phyloP scores from a whole-genome alignment of 768 basidiomycete species.

The Boletellus ananas region DNA sequence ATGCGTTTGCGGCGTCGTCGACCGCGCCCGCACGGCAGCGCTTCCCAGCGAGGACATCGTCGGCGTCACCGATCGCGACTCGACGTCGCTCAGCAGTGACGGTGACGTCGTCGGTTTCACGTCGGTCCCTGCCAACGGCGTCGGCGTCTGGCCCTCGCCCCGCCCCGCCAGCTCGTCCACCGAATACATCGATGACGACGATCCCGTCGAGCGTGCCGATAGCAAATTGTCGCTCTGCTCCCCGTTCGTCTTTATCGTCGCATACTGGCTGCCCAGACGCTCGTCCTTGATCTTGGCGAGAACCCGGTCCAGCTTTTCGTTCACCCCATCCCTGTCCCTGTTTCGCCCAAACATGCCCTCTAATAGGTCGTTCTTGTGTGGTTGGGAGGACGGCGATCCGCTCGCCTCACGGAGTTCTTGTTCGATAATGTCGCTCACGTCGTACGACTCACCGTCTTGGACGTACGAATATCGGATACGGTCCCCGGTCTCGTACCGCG shows the following conservation, averaged over 20 bases:
- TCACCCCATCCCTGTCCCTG: conserved; percentile 57
- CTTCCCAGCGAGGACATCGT: conserved; percentile 14
- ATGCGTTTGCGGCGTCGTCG: conserved; percentile 21
- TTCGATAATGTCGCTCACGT: conserved; percentile 91
- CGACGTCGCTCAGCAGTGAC: conserved; percentile 10
- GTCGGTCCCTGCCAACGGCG: conserved; percentile 17
- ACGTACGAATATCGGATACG: conserved; percentile 92
- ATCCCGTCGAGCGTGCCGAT: conserved; percentile 26
- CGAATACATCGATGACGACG: conserved; percentile 57
- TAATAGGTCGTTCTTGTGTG: conserved; percentile 55
- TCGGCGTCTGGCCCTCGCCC: conserved; percentile 29
- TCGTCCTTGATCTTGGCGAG: conserved; percentile 72
- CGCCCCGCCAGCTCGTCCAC: conserved; percentile 35
- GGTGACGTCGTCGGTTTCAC: conserved; percentile 23
- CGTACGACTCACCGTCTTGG: conserved; percentile 87
- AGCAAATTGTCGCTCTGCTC: conserved; percentile 23
- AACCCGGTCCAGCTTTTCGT: conserved; percentile 70
- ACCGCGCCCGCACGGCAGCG: conserved; percentile 17
- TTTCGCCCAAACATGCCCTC: conserved; percentile 60
- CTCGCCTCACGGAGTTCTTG: conserved; percentile 72
- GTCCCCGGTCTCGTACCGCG: conserved; percentile 66
- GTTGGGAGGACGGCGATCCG: conserved; percentile 22
- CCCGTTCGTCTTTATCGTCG: conserved; percentile 1
- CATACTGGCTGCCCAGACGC: conserved; percentile 38
- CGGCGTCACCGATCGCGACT: conserved; percentile 28